Conservation (phyloP, 116 monocot genomes). For the Papilionanthe hybrid region DNA sequence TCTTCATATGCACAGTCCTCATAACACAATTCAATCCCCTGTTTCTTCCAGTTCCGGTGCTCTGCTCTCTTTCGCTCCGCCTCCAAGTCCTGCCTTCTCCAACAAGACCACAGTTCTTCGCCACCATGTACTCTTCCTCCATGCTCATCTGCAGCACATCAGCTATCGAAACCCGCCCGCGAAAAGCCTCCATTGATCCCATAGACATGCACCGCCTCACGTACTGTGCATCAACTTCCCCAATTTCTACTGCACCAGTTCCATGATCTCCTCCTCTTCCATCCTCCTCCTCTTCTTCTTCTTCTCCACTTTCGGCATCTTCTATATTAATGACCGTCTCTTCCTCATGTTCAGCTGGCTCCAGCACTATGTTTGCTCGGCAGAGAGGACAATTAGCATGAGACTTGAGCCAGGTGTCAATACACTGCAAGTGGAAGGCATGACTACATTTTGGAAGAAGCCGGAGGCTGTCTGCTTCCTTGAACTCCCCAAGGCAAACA, state of each 20-base stretch:
- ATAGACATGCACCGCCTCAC: not conserved
- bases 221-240: not conserved
- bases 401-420: conserved; percentile 74
- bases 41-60: not conserved
- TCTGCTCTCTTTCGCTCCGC: not conserved
- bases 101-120: not conserved
- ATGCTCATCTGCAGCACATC: conserved; percentile 8
- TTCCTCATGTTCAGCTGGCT: not conserved
- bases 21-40: conserved; percentile 8
- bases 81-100: not conserved
- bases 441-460: conserved; percentile 79
- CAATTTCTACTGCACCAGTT: conserved; percentile 1
- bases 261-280: not conserved
- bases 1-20: conserved; percentile 10
- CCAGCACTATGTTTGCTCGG: conserved; percentile 42
- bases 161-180: conserved; percentile 6
- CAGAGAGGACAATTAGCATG: conserved; percentile 82
- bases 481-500: conserved; percentile 72
- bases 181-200: not conserved
- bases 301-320: not conserved
- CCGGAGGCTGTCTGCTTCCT: conserved; percentile 64
- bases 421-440: conserved; percentile 78
- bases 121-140: conserved; percentile 10
- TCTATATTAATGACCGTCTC: not conserved
- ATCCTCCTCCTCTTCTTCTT: not conserved